Base-by-base conservation (phyloP, 108 stramenopile species). In the Fistulifera pelliculosa region DNA sequence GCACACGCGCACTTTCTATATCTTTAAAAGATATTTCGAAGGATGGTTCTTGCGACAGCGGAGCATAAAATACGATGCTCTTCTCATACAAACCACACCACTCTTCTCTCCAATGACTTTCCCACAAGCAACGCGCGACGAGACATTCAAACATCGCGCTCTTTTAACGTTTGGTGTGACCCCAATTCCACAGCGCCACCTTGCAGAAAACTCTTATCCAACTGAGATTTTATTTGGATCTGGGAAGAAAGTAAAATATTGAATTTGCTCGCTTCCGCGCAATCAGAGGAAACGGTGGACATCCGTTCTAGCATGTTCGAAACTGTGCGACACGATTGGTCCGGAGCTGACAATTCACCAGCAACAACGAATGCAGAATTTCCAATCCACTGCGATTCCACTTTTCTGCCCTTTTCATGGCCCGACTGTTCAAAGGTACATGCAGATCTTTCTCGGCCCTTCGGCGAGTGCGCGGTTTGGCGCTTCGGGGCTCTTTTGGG, bases 71-170 rank as follows among this genome's bases (percentile, higher is more conserved):
- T 2, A 69, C 68, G 24, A 95, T 39, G 56, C 72, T 74, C 1
- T 60, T 66, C 7, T 72, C 75, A 52, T 88, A 88, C 15, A 95
- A 19, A 11, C 77, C 84, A 38, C 76, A 87, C 73, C 82, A 81
- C 69, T 95, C 94, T 66, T 95, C 44, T 39, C 92, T 60, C 94
- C 94, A 95, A 49, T 87, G 92, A 22, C 87, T 77, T 53, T 95
- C 92, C 81, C 87, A 95, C 22, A 94, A 72, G 44, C 81, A 81
- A 41, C 94, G 63, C 13, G 90, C 94, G 27, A 87, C 77, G 1
- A 90, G 52, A 21, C 57, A 76, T 44, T 85, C 85, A 22, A 59
- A 47, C 24, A 51, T 4, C 61, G 52, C 27, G 61, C 21, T 21
- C 44, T n/a, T 27, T 51, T 51, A 6, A 27, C 38, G 31, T 24